A percentile compares a stretch with the other conserved stretches of the same genome.
Conservation (phyloP, 1,284 basidiomycete species). For the Melampsora americana region DNA sequence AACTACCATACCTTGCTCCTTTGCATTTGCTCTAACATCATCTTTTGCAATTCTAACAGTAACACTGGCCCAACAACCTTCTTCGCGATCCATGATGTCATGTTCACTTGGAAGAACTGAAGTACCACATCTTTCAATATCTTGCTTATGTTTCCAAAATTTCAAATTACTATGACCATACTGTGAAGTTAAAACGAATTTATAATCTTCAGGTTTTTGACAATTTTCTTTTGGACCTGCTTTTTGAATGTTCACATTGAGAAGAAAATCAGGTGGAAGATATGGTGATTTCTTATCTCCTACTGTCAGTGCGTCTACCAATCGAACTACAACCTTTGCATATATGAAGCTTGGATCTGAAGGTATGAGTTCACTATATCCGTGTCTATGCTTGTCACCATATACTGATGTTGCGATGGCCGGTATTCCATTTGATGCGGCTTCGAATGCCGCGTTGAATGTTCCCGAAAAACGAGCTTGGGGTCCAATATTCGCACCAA, state of each 20-base stretch:
- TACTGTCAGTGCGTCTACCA: not conserved
- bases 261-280: not conserved
- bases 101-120: constrained; percentile 8
- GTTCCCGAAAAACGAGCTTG: constrained; percentile 1
- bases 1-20: not conserved
- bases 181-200: constrained; percentile 5
- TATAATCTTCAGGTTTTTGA: not conserved
- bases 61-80: constrained; percentile 13
- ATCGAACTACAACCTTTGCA: not conserved
- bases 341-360: not conserved
- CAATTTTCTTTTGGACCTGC: not conserved
- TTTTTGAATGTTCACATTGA: constrained; percentile 1
- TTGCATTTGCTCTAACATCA: not conserved
- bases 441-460: not conserved
- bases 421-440: not conserved
- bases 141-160: not conserved
- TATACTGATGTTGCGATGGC: not conserved
- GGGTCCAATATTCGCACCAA: not conserved
- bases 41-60: not conserved
- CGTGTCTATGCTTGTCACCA: not conserved
- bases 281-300: not conserved
- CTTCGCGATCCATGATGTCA: not conserved
- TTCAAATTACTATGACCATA: not conserved
- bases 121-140: not conserved
- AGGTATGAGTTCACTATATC: not conserved